Percentiles rank a stretch among this genome's conserved stretches.
Conservation (phyloP, 2,329 filamentous ascomycete species). For the Ophiostoma montium region DNA sequence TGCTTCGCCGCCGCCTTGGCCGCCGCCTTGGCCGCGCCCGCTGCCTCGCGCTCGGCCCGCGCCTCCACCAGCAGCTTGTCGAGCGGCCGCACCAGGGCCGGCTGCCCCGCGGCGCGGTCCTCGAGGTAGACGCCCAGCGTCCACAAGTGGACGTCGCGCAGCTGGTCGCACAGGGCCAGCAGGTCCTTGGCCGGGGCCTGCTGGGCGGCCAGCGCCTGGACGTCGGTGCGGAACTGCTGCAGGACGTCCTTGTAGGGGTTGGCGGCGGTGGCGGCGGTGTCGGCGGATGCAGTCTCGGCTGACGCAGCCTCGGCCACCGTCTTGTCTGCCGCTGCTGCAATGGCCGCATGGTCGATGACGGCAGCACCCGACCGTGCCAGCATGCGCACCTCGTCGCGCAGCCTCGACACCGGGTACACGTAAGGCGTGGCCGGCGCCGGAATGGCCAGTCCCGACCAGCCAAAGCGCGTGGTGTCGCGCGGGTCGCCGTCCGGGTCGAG, state of each 20-base stretch:
- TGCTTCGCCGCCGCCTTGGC: conserved; percentile 26
- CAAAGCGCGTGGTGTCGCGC: too few relatives aligned
- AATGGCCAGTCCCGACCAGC: too few relatives aligned
- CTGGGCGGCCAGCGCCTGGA: too few relatives aligned
- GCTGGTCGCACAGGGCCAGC: conserved; percentile 47
- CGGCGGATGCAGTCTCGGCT: too few relatives aligned
- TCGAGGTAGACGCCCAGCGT: conserved; percentile 56
- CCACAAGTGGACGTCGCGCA: conserved; percentile 52
- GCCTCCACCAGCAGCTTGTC: conserved; percentile 42
- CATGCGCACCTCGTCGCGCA: conserved; percentile 24
- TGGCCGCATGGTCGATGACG: too few relatives aligned
- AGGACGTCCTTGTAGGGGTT: too few relatives aligned
- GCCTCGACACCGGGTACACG: conserved; percentile 36
- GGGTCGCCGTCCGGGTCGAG: conserved; percentile 37
- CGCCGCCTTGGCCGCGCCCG: conserved; percentile 36
- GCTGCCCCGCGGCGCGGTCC: conserved; percentile 38
- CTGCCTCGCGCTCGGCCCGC: conserved; percentile 37
- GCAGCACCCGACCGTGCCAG: too few relatives aligned
- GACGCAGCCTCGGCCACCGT: too few relatives aligned
- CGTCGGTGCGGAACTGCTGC: too few relatives aligned
- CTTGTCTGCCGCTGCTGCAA: too few relatives aligned
- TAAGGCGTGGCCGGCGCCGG: conserved; percentile 25
- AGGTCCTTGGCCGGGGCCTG: conserved; percentile 19
- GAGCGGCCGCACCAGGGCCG: conserved; percentile 52
- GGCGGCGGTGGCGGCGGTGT: too few relatives aligned